Evolutionary conservation across 2,329 filamentous ascomycete genomes (phyloP), one percentile per base, ranked within the genome.

Genomic region (Purpureocillium takamizusanense): DNA sequence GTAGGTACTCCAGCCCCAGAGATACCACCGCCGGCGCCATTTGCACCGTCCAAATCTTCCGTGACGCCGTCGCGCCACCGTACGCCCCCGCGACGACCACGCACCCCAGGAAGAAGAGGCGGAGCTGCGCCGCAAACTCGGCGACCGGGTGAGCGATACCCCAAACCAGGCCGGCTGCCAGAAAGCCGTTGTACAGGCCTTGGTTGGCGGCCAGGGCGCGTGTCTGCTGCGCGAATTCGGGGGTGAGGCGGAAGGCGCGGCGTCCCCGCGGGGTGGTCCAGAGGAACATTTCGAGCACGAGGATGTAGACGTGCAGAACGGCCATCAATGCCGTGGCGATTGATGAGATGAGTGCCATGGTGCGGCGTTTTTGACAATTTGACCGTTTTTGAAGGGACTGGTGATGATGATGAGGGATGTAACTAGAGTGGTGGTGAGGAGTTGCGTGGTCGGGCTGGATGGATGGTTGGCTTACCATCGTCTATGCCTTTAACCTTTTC

Each of bases 171-270:
- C 69, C 69, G 2, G 67, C 67, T 3, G 67, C 63, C n/a, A 73
- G 56, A 39, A 73, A 70, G 31, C 69, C 69, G 48, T 73, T 73
- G 55, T 73, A 73, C 6, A 73, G 56, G 15, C 69, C 69, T 48
- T 72, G 69, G 51, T 72, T 73, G 37, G 65, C 65, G 34, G 66
- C 69, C 28, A 73, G 54, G 4, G 55, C 47, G 43, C 60, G 61
- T 4, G 66, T 69, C 51, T 67, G 48, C 30, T 62, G 50, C 6
- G 69, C 69, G 40, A 67, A 69, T 5, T 69, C 62, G n/a, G 61
- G 48, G 0, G 55, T 62, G 28, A 70, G 55, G 23, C 52, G 51
- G 52, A 73, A 73, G 2, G 66, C 50, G 46, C 61, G 64, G 44
- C 56, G 61, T 29, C 68, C 69, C 21, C 57, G 59, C 2, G 67